These are phyloP conservation scores for Rutstroemia sp. DNA, from an alignment of 2,329 filamentous ascomycete species.

Conservation along the genomic window DNA sequence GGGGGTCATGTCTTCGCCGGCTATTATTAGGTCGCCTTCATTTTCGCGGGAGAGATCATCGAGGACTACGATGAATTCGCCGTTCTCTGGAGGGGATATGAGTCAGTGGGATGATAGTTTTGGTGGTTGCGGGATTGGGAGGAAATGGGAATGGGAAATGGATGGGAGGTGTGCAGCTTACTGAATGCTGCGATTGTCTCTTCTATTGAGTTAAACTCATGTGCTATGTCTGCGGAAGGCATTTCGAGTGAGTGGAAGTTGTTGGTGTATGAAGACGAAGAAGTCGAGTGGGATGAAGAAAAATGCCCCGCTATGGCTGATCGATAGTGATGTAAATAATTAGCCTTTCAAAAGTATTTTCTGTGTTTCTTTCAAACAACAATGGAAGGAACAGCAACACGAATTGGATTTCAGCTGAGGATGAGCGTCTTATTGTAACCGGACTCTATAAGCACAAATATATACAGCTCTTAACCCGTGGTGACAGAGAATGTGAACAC, in stretches of 20 bases:
- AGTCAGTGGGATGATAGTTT: slow-evolving; percentile 10
- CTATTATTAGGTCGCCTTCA: slow-evolving; percentile 96
- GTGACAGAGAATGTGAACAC: background rate
- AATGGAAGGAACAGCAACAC: background rate
- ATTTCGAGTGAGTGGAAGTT: slow-evolving; percentile 13
- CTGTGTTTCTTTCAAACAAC: background rate
- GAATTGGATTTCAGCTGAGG: background rate
- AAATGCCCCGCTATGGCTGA: slow-evolving; percentile 8
- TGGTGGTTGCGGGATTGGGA: slow-evolving; percentile 4
- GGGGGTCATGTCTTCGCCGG: slow-evolving; percentile 74
- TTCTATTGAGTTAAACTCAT: slow-evolving; percentile 56
- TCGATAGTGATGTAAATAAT: slow-evolving; percentile 1
- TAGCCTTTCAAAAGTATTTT: background rate
- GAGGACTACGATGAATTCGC: slow-evolving; percentile 92
- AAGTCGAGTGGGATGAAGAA: background rate
- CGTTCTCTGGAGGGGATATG: slow-evolving; percentile 46
- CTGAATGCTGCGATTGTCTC: slow-evolving; percentile 58
- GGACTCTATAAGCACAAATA: background rate
- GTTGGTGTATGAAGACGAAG: background rate
- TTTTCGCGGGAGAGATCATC: slow-evolving; percentile 92
- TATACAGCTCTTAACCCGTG: background rate
- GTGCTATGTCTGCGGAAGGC: slow-evolving; percentile 24
- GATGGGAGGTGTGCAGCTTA: slow-evolving; percentile 31
- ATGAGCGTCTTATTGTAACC: background rate
- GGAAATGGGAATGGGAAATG: background rate